Percentiles rank a stretch among this genome's conserved stretches.
These are phyloP conservation scores for Astrephomene gubernaculifera DNA, from an alignment of 139 green algal genomes.

Conservation along the genomic window DNA sequence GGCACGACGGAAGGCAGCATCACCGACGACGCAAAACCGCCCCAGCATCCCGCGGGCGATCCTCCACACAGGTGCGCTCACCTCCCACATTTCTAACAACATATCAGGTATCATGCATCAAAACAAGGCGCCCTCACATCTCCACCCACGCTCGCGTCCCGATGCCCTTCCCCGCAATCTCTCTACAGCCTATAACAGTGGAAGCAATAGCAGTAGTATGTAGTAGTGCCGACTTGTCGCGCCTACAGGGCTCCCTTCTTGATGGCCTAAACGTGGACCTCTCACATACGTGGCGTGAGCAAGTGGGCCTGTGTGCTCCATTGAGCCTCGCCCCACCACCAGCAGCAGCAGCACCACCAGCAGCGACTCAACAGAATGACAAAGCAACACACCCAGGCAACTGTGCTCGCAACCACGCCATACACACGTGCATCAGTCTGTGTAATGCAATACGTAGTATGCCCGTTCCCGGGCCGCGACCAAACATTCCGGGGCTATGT, in stretches of 20 bases:
- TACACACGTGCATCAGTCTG: neutral
- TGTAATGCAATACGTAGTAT: constrained; percentile 36
- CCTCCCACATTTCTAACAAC: constrained; percentile 6
- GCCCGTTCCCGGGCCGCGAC: constrained; percentile 7
- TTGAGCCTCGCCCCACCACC: too few species aligned
- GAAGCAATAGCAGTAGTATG: too few species aligned
- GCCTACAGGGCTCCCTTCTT: too few species aligned
- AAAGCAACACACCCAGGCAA: constrained; percentile 5
- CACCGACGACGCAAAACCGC: neutral
- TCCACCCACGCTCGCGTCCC: constrained; percentile 14
- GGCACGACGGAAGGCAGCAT: too few species aligned
- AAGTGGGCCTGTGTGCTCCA: neutral
- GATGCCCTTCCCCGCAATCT: neutral
- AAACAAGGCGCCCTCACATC: neutral
- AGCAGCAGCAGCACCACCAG: neutral
- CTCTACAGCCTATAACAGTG: too few species aligned
- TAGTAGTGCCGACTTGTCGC: too few species aligned
- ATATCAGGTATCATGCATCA: constrained; percentile 7
- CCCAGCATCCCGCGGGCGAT: constrained; percentile 12
- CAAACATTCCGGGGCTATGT: constrained; percentile 31
- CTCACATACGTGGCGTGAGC: constrained; percentile 22
- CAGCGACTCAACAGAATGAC: constrained; percentile 5
- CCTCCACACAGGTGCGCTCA: constrained; percentile 6
- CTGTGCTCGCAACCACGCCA: constrained; percentile 24
- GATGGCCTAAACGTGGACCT: constrained; percentile 13